These are phyloP conservation scores for Pythium sukuiense DNA, from an alignment of 352 stramenopile species.

Conservation along the genomic window DNA sequence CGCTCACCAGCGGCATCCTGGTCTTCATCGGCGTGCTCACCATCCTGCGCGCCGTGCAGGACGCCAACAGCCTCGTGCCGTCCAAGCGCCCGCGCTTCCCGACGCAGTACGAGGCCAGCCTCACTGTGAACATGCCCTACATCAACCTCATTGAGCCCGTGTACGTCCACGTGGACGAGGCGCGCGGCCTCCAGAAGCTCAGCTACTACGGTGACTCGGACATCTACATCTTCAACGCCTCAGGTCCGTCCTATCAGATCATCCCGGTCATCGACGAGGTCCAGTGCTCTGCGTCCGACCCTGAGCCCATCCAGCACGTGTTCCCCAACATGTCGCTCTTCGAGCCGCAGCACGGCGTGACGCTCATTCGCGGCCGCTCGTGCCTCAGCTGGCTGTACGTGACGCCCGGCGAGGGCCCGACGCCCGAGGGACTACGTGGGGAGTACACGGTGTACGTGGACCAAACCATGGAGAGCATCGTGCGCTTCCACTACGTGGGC, in stretches of 20 bases:
- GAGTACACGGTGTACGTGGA: slow-evolving; percentile 90
- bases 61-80: slow-evolving; percentile 70
- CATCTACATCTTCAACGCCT: slow-evolving; percentile 87
- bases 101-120: slow-evolving; percentile 83
- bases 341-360: slow-evolving; percentile 81
- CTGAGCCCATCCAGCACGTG: slow-evolving; percentile 71
- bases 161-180: slow-evolving; percentile 81
- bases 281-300: slow-evolving; percentile 71
- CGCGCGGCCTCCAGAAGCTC: slow-evolving; percentile 74
- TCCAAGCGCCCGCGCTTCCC: slow-evolving; percentile 74
- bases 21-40: slow-evolving; percentile 80
- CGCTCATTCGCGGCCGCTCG: slow-evolving; percentile 62
- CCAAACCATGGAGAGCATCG: slow-evolving; percentile 63
- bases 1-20: slow-evolving; percentile 71
- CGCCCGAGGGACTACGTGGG: slow-evolving; percentile 63
- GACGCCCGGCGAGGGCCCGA: slow-evolving; percentile 54
- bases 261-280: slow-evolving; percentile 75
- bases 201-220: slow-evolving; percentile 89
- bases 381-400: slow-evolving; percentile 86
- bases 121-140: slow-evolving; percentile 89
- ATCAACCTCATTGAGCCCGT: slow-evolving; percentile 87
- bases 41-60: slow-evolving; percentile 79
- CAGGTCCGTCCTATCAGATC: slow-evolving; percentile 77
- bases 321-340: slow-evolving; percentile 86
- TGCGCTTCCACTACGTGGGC: slow-evolving; percentile 86